Conservation (phyloP, 148 eudicot genomes). For the Nepenthes mirabilis region DNA sequence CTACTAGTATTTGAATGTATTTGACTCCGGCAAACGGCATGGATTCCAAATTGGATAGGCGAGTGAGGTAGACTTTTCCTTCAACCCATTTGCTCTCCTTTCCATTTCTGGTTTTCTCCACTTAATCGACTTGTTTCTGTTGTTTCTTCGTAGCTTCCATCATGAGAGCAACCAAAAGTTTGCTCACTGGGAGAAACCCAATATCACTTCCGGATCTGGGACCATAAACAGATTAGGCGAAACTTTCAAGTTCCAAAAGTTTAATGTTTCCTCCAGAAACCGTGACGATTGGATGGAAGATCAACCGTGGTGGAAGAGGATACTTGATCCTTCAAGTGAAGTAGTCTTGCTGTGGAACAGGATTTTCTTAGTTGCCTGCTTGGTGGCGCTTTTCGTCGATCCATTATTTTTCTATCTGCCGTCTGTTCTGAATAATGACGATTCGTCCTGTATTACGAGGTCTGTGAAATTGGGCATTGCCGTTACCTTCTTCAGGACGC, state of each 20-base stretch:
- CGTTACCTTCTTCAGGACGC: slow-evolving; percentile 42
- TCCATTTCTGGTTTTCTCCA: neutral
- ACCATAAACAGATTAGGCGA: slow-evolving; percentile 16
- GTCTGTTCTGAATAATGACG: slow-evolving; percentile 10
- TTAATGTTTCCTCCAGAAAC: slow-evolving; percentile 8
- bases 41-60: slow-evolving; percentile 10
- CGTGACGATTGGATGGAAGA: slow-evolving; percentile 2
- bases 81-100: neutral
- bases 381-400: slow-evolving; percentile 64
- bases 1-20: too few relatives aligned
- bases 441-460: slow-evolving; percentile 39
- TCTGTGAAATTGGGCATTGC: slow-evolving; percentile 29
- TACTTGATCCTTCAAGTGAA: slow-evolving; percentile 66
- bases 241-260: slow-evolving; percentile 5
- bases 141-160: neutral
- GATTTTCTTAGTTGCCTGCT: slow-evolving; percentile 48
- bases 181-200: slow-evolving; percentile 13
- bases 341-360: slow-evolving; percentile 61
- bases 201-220: slow-evolving; percentile 3
- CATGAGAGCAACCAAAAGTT: slow-evolving; percentile 8
- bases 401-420: slow-evolving; percentile 80
- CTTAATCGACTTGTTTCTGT: neutral
- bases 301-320: slow-evolving; percentile 24
- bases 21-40: neutral
- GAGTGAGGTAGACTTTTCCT: slow-evolving; percentile 18